These are phyloP conservation scores for Mercurialis annua DNA, from an alignment of 345 rosid species.

Conservation along the genomic window DNA sequence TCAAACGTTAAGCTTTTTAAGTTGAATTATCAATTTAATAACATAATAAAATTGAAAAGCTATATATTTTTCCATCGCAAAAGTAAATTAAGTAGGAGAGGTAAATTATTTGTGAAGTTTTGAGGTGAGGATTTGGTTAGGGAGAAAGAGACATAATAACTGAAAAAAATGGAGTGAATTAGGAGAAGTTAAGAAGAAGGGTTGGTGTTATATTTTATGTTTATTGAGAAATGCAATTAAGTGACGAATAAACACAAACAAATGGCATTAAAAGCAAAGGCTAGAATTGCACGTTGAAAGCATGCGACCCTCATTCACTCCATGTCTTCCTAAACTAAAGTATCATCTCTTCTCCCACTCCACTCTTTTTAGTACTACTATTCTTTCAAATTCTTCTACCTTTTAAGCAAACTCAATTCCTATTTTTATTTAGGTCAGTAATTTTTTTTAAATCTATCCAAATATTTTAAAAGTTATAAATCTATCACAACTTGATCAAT, in stretches of 20 bases:
- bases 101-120: neutral
- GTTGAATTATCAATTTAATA: no score
- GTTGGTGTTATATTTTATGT: slow-evolving; percentile 18
- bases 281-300: slow-evolving; percentile 33
- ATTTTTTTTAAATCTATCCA: no score
- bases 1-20: no score
- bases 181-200: slow-evolving; percentile 6
- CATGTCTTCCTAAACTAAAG: slow-evolving; percentile 35
- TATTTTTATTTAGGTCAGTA: no score
- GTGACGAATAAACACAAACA: slow-evolving; percentile 27
- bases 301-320: slow-evolving; percentile 33
- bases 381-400: slow-evolving; percentile 24
- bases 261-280: slow-evolving; percentile 26
- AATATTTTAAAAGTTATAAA: no score
- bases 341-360: neutral
- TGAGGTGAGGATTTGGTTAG: slow-evolving; percentile 14
- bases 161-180: slow-evolving; percentile 2
- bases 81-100: no score
- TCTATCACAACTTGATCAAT: no score
- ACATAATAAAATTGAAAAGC: no score
- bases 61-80: no score
- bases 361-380: neutral
- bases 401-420: slow-evolving; percentile 29
- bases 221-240: slow-evolving; percentile 7
- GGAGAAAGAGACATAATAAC: slow-evolving; percentile 11